Evolutionary conservation across 352 stramenopile species (phyloP).

Genomic region (Elongisporangium anandrum): DNA sequence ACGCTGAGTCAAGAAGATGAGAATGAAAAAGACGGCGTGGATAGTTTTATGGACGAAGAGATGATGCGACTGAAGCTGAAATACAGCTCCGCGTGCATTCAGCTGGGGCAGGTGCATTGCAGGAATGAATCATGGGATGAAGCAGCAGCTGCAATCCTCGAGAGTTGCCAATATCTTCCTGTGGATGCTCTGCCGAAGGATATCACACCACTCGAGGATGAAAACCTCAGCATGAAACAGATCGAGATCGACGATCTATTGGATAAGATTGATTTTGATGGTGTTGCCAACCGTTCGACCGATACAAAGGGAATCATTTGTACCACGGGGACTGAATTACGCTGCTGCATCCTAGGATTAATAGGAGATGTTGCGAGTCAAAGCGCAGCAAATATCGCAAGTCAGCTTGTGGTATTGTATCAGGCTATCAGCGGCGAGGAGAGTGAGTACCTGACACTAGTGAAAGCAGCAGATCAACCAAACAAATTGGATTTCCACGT

Average conservation of each 20-base stretch:
- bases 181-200: conserved; percentile 25
- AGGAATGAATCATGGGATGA: conserved; percentile 29
- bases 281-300: conserved; percentile 31
- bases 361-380: conserved; percentile 73
- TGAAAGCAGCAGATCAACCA: conserved; percentile 6
- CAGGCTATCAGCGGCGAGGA: conserved; percentile 44
- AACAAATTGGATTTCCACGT: conserved; percentile 10
- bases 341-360: conserved; percentile 54
- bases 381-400: conserved; percentile 14
- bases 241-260: conserved; percentile 37
- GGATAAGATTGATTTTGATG: conserved; percentile 62
- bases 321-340: conserved; percentile 40
- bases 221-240: not conserved
- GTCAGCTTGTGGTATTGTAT: conserved; percentile 29
- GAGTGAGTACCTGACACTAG: conserved; percentile 13
- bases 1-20: conserved; percentile 22
- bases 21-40: conserved; percentile 37
- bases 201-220: conserved; percentile 15
- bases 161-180: conserved; percentile 44
- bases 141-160: conserved; percentile 33
- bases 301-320: conserved; percentile 32
- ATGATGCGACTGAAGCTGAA: conserved; percentile 67
- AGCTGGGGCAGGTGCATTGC: conserved; percentile 41
- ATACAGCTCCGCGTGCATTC: conserved; percentile 65
- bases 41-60: conserved; percentile 78